phyloP scores from a whole-genome alignment of 345 rosid genomes.

The Euphorbia tirucalli region DNA sequence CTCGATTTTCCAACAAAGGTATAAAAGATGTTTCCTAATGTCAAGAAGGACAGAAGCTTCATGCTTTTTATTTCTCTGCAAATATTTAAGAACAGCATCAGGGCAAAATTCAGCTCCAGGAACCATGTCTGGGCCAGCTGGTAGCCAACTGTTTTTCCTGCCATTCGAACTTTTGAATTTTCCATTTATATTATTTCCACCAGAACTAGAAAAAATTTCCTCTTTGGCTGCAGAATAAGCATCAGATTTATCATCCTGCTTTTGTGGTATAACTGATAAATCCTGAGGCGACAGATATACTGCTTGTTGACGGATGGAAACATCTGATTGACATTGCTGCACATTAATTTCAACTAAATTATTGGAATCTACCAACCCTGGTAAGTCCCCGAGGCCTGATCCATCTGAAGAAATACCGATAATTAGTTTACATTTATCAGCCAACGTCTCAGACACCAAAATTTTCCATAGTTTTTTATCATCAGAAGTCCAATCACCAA shows the following conservation, averaged over 20 bases:
- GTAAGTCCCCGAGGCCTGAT: conserved; percentile 19
- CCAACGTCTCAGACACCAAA: conserved; percentile 49
- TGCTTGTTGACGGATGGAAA: conserved; percentile 18
- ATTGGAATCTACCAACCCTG: conserved; percentile 11
- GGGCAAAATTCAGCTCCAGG: conserved; percentile 57
- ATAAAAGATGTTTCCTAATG: conserved; percentile 53
- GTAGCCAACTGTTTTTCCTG: conserved; percentile 35
- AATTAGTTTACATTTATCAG: conserved; percentile 38
- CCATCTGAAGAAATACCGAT: conserved; percentile 26
- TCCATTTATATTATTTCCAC: conserved; percentile 12
- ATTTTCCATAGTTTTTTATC: conserved; percentile 35
- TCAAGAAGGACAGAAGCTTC: conserved; percentile 4
- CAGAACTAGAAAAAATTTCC: conserved; percentile 22
- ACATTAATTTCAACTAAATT: not conserved
- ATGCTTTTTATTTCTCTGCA: conserved; percentile 7
- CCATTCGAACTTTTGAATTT: conserved; percentile 1
- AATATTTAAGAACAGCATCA: conserved; percentile 40
- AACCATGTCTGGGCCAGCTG: conserved; percentile 35
- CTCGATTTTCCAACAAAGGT: conserved; percentile 59
- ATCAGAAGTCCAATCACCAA: conserved; percentile 58
- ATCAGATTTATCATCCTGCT: conserved; percentile 24
- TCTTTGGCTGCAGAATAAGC: conserved; percentile 8
- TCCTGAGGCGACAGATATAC: conserved; percentile 22
- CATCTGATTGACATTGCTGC: conserved; percentile 23
- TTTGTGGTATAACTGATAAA: conserved; percentile 24